Conservation (phyloP, 2,329 filamentous ascomycete genomes). For the Beauveria asiatica region DNA sequence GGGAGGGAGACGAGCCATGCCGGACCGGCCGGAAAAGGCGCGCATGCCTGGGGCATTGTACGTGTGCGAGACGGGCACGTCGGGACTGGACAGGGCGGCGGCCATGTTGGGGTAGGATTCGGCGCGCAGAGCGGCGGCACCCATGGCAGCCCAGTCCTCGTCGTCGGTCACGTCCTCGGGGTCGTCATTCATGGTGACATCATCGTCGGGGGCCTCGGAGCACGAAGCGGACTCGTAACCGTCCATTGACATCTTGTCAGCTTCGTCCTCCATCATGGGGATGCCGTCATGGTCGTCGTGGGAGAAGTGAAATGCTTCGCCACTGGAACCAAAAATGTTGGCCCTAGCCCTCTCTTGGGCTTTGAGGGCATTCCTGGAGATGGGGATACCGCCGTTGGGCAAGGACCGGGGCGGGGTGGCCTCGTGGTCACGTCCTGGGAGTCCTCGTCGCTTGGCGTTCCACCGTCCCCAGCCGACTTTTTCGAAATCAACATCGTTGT, state of each 20-base stretch:
- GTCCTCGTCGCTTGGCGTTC: slow-evolving; percentile 71
- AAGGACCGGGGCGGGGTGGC: slow-evolving; percentile 30
- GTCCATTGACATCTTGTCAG: slow-evolving; percentile 89
- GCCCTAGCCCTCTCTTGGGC: slow-evolving; percentile 39
- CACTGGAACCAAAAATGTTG: slow-evolving; percentile 48
- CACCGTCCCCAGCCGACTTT: slow-evolving; percentile 97
- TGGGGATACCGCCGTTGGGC: slow-evolving; percentile 47
- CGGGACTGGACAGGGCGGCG: slow-evolving; percentile 40
- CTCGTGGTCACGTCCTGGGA: slow-evolving; percentile 41
- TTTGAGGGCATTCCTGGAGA: slow-evolving; percentile 37
- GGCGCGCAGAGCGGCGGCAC: slow-evolving; percentile 72
- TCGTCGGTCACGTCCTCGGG: slow-evolving; percentile 85
- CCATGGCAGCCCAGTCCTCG: slow-evolving; percentile 89
- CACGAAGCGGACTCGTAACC: slow-evolving; percentile 63
- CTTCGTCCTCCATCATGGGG: slow-evolving; percentile 65
- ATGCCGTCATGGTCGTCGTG: slow-evolving; percentile 58
- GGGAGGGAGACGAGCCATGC: slow-evolving; percentile 46
- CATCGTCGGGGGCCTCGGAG: slow-evolving; percentile 63
- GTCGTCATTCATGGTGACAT: slow-evolving; percentile 61
- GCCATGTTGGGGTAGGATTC: slow-evolving; percentile 51
- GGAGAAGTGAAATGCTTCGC: slow-evolving; percentile 67
- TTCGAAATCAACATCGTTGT: slow-evolving; percentile 74
- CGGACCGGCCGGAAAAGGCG: slow-evolving; percentile 40
- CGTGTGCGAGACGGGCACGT: slow-evolving; percentile 30
- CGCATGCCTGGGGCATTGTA: slow-evolving; percentile 39